Percentiles rank a stretch among this genome's conserved stretches.
Evolutionary conservation across 2,329 filamentous ascomycete species (phyloP).

Genomic region (Leptosphaerulina australis): DNA sequence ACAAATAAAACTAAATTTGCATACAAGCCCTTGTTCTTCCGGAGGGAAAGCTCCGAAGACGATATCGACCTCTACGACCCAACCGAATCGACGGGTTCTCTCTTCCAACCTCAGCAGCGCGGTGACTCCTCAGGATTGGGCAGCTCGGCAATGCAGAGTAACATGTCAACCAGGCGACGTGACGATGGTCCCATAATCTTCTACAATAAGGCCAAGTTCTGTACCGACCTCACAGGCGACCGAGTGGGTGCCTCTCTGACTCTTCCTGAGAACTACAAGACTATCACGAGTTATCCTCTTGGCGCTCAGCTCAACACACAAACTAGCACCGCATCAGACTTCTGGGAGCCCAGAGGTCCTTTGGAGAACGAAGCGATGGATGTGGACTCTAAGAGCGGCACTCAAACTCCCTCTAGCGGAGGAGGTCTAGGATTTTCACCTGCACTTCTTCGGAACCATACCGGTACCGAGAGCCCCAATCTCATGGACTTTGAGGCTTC

Average conservation of each 20-base stretch:
- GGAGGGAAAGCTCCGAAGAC: slow-evolving; percentile 51
- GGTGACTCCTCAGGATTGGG: slow-evolving; percentile 52
- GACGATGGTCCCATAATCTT: slow-evolving; percentile 81
- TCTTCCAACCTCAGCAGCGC: slow-evolving; percentile 35
- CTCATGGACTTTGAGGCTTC: slow-evolving; percentile 54
- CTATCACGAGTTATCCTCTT: slow-evolving; percentile 42
- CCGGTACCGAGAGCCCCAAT: slow-evolving; percentile 31
- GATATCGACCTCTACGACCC: slow-evolving; percentile 47
- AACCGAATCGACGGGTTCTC: slow-evolving; percentile 36
- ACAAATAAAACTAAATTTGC: slow-evolving; percentile 45
- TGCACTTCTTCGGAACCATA: slow-evolving; percentile 34
- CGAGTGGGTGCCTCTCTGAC: slow-evolving; percentile 32
- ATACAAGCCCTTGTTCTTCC: slow-evolving; percentile 58
- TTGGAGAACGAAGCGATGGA: slow-evolving; percentile 32
- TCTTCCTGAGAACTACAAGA: slow-evolving; percentile 37
- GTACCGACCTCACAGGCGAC: slow-evolving; percentile 77
- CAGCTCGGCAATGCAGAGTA: slow-evolving; percentile 55
- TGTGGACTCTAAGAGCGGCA: slow-evolving; percentile 35
- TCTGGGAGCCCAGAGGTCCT: slow-evolving; percentile 35
- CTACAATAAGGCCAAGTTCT: slow-evolving; percentile 80
- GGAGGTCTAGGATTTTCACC: slow-evolving; percentile 49
- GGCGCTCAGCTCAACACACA: slow-evolving; percentile 22
- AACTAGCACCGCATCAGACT: slow-evolving; percentile 29
- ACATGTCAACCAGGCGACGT: slow-evolving; percentile 58
- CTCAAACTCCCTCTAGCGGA: slow-evolving; percentile 34